Percentiles rank a stretch among this genome's conserved stretches.
Conservation (phyloP, 108 stramenopile species). For the Aureococcus anophagefferens region DNA sequence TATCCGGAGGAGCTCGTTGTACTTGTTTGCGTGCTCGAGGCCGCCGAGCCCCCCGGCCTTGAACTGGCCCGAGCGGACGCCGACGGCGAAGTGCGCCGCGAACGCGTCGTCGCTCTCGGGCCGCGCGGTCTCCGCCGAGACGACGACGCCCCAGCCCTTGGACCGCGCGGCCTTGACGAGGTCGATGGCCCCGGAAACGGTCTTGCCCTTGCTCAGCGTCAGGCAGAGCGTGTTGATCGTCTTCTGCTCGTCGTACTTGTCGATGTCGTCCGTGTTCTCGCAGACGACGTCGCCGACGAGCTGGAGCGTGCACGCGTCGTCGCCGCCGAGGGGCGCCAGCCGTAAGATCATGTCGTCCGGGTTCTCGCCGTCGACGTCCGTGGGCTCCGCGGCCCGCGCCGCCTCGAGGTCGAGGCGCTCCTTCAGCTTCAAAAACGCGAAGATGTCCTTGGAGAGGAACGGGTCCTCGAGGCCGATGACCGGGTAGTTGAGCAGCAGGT, state of each 20-base stretch:
- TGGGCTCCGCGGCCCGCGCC: neutral
- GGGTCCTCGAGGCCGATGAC: neutral
- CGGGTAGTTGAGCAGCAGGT: neutral
- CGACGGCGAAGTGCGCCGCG: constrained; percentile 9
- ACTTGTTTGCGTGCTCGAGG: neutral
- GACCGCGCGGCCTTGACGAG: neutral
- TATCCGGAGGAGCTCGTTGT: constrained; percentile 9
- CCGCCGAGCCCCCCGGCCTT: constrained; percentile 3
- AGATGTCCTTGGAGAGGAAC: neutral
- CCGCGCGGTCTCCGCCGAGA: neutral
- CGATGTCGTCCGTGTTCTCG: constrained; percentile 2
- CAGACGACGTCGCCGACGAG: neutral
- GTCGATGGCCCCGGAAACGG: constrained; percentile 5
- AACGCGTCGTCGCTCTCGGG: constrained; percentile 1
- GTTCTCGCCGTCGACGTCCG: neutral
- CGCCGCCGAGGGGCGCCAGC: constrained; percentile 2
- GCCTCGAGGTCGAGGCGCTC: neutral
- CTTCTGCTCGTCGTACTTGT: constrained; percentile 7
- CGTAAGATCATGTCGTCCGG: neutral
- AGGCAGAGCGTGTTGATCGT: constrained; percentile 5
- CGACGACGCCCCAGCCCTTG: constrained; percentile 6
- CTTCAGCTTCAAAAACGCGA: neutral
- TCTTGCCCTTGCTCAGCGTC: constrained; percentile 8
- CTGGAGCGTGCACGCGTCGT: constrained; percentile 5
- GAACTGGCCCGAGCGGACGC: constrained; percentile 1